Base-by-base conservation (phyloP, 345 rosid genomes). In the Cardamine occulta region DNA sequence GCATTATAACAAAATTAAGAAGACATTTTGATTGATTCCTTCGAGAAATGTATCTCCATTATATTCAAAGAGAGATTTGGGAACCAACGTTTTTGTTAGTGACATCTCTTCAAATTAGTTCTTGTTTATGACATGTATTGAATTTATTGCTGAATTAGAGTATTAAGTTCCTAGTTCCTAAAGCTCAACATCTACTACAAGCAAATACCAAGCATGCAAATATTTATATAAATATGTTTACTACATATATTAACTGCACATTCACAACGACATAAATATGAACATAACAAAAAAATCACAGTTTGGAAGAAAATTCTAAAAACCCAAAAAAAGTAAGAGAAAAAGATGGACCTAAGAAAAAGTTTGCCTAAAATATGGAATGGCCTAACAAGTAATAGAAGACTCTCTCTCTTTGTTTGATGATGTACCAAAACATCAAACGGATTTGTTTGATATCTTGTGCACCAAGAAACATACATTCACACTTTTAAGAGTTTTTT, bases 211-310 rank as follows among this genome's bases (percentile, higher is more conserved):
- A 39, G 17, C 45, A 56, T 1, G 54, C 32, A 39, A 13, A 29
- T 42, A 32, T 73, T 54, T 31, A 19, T 73, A 55, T 74, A 31
- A 72, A 62, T 49, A 62, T 47, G 48, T 32, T 55, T 55, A 55
- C 57, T 74, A 44, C 57, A 55, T 15, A n/a, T 15, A 52, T 44
- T 15, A 66, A 47, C 73, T 74, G 67, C 62, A 53, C 63, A 61
- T 61, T 69, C 60, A 70, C 65, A 54, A 45, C 23, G 17, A 34
- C 70, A 76, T 70, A 54, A 63, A 54, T 53, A 59, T 68, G 54
- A 75, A 60, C 55, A 67, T 17, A 21, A 0, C 10, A 47, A n/a
- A 31, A 61, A 69, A 69, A 54, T 31, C 18, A 55, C 24, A 26
- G 58, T 68, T 42, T 54, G 32, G 28, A 57, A 11, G 3, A 49